phyloP scores from a whole-genome alignment of 1,284 basidiomycete genomes.

The Sanghuangporus sanghuang region DNA sequence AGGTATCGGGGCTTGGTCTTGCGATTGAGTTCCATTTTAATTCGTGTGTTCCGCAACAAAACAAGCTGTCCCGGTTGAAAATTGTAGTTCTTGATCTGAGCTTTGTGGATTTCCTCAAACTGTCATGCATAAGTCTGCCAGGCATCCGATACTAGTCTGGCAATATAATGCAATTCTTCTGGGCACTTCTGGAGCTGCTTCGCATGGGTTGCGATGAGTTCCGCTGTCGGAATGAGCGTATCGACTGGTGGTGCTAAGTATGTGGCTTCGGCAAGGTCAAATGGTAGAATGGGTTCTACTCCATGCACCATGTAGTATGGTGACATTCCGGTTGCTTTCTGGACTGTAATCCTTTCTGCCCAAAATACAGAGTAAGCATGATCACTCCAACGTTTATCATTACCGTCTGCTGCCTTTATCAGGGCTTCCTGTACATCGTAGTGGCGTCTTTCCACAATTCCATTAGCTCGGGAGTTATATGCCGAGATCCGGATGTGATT shows the following conservation, averaged over 20 bases:
- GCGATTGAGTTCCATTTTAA: conserved; percentile 23
- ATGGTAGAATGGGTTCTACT: conserved; percentile 20
- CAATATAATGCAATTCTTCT: neutral
- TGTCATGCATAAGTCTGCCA: neutral
- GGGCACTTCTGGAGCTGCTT: neutral
- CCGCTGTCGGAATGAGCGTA: neutral
- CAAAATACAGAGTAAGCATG: conserved; percentile 18
- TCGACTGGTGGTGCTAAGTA: neutral
- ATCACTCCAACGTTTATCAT: neutral
- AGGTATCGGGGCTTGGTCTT: conserved; percentile 28
- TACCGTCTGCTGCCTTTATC: conserved; percentile 27
- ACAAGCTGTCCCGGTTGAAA: conserved; percentile 23
- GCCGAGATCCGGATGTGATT: neutral
- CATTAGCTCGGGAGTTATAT: conserved; percentile 41
- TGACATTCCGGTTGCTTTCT: conserved; percentile 19
- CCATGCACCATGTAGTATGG: conserved; percentile 23
- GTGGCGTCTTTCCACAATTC: conserved; percentile 34
- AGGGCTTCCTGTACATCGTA: conserved; percentile 32
- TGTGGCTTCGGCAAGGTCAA: conserved; percentile 22
- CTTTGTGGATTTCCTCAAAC: neutral
- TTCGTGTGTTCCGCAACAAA: conserved; percentile 24
- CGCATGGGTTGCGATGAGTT: neutral
- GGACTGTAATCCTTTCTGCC: neutral
- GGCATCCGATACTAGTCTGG: neutral
- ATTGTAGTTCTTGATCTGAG: neutral